Conservation (phyloP, 495 filamentous ascomycete genomes). For the Trichoderma virens region DNA sequence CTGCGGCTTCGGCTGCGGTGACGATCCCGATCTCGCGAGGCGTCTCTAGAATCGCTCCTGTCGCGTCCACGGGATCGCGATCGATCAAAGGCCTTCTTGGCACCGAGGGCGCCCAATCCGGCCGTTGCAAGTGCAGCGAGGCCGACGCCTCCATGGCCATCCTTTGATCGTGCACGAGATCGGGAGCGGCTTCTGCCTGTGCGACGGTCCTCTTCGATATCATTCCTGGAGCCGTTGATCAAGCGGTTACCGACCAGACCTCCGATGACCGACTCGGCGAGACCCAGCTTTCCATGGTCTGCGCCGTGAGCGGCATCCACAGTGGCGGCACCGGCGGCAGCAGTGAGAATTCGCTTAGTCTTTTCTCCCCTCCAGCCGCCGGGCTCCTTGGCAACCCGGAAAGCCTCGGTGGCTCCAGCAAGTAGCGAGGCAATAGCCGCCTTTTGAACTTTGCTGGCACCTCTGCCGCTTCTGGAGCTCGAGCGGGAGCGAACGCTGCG, state of each 20-base stretch:
- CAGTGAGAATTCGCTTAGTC: conserved; percentile 79
- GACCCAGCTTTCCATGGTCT: conserved; percentile 58
- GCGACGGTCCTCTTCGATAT: conserved; percentile 45
- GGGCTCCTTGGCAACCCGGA: conserved; percentile 75
- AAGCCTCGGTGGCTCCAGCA: conserved; percentile 81
- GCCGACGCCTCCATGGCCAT: conserved; percentile 34
- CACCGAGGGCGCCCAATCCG: conserved; percentile 68
- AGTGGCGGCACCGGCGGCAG: conserved; percentile 75
- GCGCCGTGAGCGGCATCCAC: conserved; percentile 71
- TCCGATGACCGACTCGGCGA: conserved; percentile 71
- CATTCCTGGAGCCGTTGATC: conserved; percentile 64
- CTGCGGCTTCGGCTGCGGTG: conserved; percentile 44
- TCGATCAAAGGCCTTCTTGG: conserved; percentile 69
- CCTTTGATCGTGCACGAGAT: conserved; percentile 44
- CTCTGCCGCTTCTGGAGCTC: conserved; percentile 42
- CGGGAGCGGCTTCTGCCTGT: conserved; percentile 44
- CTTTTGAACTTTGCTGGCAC: conserved; percentile 64
- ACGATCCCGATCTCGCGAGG: conserved; percentile 27
- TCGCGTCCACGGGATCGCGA: conserved; percentile 50
- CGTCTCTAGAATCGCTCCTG: conserved; percentile 38
- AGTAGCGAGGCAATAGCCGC: conserved; percentile 79
- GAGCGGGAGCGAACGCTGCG: conserved; percentile 30
- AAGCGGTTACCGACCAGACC: conserved; percentile 76
- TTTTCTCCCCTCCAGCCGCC: conserved; percentile 80
- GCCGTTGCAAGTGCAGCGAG: conserved; percentile 63